Percentiles rank a stretch among this genome's conserved stretches.
Conservation (phyloP, 176 grass and related monocot genomes). For the Guadua angustifolia region DNA sequence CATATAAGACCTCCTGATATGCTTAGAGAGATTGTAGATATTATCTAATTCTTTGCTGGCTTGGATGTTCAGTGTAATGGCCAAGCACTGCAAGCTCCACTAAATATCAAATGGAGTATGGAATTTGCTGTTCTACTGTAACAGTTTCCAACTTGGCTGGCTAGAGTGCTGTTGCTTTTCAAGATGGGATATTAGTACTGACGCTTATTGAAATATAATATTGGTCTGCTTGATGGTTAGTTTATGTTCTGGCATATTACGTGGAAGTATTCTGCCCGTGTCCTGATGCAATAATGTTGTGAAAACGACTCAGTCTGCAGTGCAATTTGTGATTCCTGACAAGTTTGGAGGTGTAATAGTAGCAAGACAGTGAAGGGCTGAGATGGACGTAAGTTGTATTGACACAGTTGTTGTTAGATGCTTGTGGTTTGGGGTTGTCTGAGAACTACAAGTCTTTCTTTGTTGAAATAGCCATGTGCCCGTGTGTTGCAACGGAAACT, state of each 20-base stretch:
- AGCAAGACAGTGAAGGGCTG: conserved; percentile 17
- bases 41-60: conserved; percentile 64
- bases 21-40: conserved; percentile 42
- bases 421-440: conserved; percentile 4
- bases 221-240: conserved; percentile 40
- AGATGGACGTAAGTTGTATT: conserved; percentile 10
- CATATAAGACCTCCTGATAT: conserved; percentile 41
- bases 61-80: conserved; percentile 81
- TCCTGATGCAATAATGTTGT: conserved; percentile 15
- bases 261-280: conserved; percentile 27
- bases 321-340: conserved; percentile 1
- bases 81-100: conserved; percentile 66
- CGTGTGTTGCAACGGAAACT: no score
- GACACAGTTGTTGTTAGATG: neutral
- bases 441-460: conserved; percentile 9
- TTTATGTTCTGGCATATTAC: conserved; percentile 11
- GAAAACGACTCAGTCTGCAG: conserved; percentile 22
- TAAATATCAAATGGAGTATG: conserved; percentile 65
- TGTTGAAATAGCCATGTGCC: no score
- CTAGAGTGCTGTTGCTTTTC: conserved; percentile 49
- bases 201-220: conserved; percentile 21
- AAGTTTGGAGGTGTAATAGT: conserved; percentile 19
- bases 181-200: conserved; percentile 47
- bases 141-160: conserved; percentile 57
- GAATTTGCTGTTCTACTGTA: conserved; percentile 62